These are phyloP conservation scores for Phaffia tasmanica DNA, from an alignment of 768 basidiomycete genomes.

Conservation along the genomic window DNA sequence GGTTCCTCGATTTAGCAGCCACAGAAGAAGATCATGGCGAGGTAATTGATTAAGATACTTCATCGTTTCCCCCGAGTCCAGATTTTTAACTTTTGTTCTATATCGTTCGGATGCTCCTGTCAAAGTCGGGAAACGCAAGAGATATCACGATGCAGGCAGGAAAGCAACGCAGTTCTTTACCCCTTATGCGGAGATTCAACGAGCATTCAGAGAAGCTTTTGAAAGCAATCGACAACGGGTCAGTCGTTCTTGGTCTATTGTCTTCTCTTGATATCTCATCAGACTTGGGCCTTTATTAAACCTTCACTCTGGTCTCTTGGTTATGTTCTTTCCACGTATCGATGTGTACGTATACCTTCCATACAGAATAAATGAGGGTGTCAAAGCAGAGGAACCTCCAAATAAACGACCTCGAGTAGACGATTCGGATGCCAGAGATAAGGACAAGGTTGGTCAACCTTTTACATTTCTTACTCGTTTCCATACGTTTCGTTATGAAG, in stretches of 20 bases:
- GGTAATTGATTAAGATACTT: constrained; percentile 42
- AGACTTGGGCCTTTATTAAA: constrained; percentile 7
- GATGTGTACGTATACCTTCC: neutral
- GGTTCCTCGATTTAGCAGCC: constrained; percentile 74
- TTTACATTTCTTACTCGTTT: neutral
- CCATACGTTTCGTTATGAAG: neutral
- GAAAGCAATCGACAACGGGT: constrained; percentile 43
- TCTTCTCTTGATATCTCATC: constrained; percentile 8
- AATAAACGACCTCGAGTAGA: constrained; percentile 14
- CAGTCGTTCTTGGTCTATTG: neutral
- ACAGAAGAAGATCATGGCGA: constrained; percentile 84
- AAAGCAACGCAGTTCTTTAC: constrained; percentile 70
- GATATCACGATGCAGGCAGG: constrained; percentile 96
- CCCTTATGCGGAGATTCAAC: constrained; percentile 92
- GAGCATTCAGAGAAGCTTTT: constrained; percentile 88
- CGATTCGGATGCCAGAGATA: too few species aligned
- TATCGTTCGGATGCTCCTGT: neutral
- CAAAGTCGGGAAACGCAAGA: constrained; percentile 71
- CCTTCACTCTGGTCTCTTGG: neutral
- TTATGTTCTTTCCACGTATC: neutral
- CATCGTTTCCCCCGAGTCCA: neutral
- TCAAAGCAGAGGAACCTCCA: constrained; percentile 1
- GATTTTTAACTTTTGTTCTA: neutral
- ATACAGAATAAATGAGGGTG: neutral
- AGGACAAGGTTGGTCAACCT: neutral